Evolutionary conservation across 2,329 filamentous ascomycete genomes (phyloP).

Genomic region (Exophiala phaeomuriformis): DNA sequence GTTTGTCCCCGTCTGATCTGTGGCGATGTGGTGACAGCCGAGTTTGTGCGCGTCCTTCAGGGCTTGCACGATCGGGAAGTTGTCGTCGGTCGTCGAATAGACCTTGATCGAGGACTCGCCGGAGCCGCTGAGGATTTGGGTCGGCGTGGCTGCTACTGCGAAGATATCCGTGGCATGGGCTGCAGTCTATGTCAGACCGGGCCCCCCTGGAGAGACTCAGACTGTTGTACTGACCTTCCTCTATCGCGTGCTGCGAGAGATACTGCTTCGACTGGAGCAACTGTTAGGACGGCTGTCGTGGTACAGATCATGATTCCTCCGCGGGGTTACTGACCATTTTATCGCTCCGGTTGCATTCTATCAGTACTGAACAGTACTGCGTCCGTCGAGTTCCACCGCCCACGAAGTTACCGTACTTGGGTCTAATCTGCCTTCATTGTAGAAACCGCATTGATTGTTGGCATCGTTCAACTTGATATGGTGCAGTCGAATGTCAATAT

Average conservation of each 20-base stretch:
- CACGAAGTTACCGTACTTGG: not conserved
- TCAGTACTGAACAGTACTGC: not conserved
- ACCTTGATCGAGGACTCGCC: conserved; percentile 76
- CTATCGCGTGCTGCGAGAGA: conserved; percentile 81
- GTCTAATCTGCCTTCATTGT: not conserved
- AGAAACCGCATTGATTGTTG: not conserved
- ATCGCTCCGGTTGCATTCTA: conserved; percentile 3
- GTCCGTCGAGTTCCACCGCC: not conserved
- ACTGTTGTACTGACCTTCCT: conserved; percentile 57
- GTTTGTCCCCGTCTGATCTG: conserved; percentile 59
- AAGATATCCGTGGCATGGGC: conserved; percentile 82
- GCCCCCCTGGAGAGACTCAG: conserved; percentile 25
- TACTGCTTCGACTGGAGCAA: conserved; percentile 85
- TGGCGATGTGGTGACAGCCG: conserved; percentile 83
- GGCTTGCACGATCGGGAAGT: conserved; percentile 71
- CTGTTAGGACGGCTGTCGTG: conserved; percentile 19
- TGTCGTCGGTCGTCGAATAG: conserved; percentile 66
- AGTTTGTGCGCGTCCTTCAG: conserved; percentile 74
- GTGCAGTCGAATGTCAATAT: not conserved
- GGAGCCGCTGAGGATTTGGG: conserved; percentile 70
- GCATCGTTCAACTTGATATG: not conserved
- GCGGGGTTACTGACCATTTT: conserved; percentile 9
- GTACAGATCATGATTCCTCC: not conserved
- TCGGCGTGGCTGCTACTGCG: conserved; percentile 67
- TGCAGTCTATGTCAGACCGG: conserved; percentile 35